phyloP scores from a whole-genome alignment of 495 filamentous ascomycete species.

The Opeltia flavorubescens region DNA sequence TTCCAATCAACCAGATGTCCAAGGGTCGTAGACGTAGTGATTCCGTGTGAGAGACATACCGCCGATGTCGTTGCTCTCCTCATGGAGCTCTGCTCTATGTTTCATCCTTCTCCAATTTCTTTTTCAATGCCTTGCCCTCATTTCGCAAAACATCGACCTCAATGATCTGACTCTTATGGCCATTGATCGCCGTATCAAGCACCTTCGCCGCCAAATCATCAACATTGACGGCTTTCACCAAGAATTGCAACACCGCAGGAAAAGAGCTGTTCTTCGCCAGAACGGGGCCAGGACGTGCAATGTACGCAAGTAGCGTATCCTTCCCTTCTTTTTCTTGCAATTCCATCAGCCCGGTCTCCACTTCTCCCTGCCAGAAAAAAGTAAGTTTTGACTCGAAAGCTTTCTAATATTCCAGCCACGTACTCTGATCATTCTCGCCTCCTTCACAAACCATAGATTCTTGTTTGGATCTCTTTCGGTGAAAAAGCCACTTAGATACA shows the following conservation, averaged over 20 bases:
- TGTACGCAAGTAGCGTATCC: constrained; percentile 19
- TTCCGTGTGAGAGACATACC: no score
- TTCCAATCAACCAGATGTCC: no score
- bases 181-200: constrained; percentile 25
- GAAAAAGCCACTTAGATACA: constrained; percentile 33
- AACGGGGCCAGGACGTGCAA: constrained; percentile 23
- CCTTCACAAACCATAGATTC: constrained; percentile 25
- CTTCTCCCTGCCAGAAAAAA: constrained; percentile 21
- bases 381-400: neutral
- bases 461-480: constrained; percentile 34
- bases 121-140: neutral
- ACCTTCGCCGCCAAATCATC: constrained; percentile 27
- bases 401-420: constrained; percentile 2
- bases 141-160: constrained; percentile 16
- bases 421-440: constrained; percentile 33
- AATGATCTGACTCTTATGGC: constrained; percentile 20
- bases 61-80: no score
- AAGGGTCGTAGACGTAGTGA: no score
- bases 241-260: constrained; percentile 13
- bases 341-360: constrained; percentile 25
- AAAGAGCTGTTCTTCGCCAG: constrained; percentile 16
- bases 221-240: constrained; percentile 17
- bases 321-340: constrained; percentile 20
- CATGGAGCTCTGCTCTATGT: constrained; percentile 17
- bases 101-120: neutral